These are phyloP conservation scores for Leccinum variicolor DNA, from an alignment of 768 basidiomycete species.

Conservation along the genomic window DNA sequence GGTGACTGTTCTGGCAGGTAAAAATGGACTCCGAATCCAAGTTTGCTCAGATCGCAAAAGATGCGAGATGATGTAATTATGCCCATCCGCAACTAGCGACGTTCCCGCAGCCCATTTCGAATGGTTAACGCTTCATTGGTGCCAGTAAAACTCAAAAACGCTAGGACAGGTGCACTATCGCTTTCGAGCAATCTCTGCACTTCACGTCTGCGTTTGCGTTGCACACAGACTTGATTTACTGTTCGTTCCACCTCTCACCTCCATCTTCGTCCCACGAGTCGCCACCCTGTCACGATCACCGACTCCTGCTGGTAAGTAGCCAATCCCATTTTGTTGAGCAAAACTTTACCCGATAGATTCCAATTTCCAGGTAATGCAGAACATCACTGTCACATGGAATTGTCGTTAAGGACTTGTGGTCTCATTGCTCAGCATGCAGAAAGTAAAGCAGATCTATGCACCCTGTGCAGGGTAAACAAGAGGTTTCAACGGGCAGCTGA, in stretches of 20 bases:
- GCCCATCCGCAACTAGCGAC: constrained; percentile 10
- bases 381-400: constrained; percentile 45
- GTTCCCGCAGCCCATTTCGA: constrained; percentile 10
- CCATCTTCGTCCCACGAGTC: background rate
- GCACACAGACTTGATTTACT: background rate
- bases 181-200: background rate
- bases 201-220: background rate
- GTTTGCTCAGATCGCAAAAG: constrained; percentile 1
- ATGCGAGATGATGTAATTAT: constrained; percentile 16
- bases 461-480: constrained; percentile 57
- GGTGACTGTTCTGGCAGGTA: background rate
- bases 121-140: constrained; percentile 1
- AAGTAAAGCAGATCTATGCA: constrained; percentile 51
- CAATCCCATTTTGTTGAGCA: background rate
- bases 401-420: constrained; percentile 57
- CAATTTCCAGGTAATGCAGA: constrained; percentile 40
- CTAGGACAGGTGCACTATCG: background rate
- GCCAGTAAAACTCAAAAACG: constrained; percentile 13
- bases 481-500: constrained; percentile 54
- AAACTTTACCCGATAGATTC: background rate
- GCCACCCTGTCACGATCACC: background rate
- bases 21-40: constrained; percentile 1
- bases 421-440: constrained; percentile 52
- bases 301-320: constrained; percentile 10
- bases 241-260: background rate